Percentiles rank a stretch among this genome's conserved stretches.
Conservation (phyloP, 2,329 filamentous ascomycete species). For the Arthrinium puccinioides region DNA sequence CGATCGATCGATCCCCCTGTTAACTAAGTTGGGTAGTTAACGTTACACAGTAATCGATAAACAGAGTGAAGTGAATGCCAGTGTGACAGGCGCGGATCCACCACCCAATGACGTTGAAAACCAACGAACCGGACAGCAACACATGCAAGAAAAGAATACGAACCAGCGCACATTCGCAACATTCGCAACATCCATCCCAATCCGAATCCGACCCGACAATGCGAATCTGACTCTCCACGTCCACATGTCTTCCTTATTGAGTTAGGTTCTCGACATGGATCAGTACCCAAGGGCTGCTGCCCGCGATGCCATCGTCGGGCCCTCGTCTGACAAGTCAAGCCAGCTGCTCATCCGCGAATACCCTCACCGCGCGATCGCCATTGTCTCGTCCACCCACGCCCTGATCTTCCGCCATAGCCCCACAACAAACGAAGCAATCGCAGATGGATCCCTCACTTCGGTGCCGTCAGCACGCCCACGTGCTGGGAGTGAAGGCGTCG, state of each 20-base stretch:
- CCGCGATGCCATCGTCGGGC: conserved; percentile 6
- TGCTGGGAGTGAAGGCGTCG: conserved; percentile 31
- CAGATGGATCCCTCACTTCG: conserved; percentile 53
- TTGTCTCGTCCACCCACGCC: conserved; percentile 71
- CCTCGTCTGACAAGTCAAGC: conserved; percentile 51
- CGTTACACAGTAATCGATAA: too few species aligned
- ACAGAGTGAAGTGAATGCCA: too few species aligned
- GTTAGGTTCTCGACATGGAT: conserved; percentile 7
- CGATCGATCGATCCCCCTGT: too few species aligned
- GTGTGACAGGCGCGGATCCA: too few species aligned
- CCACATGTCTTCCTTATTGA: conserved; percentile 1
- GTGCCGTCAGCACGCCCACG: conserved; percentile 38
- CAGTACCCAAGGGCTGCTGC: conserved; percentile 8
- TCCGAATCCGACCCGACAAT: not conserved
- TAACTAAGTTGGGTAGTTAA: too few species aligned
- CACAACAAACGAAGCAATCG: conserved; percentile 50
- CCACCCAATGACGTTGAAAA: too few species aligned
- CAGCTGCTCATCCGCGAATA: conserved; percentile 80
- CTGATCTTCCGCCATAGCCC: conserved; percentile 78
- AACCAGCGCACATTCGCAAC: too few species aligned
- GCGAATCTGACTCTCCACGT: not conserved
- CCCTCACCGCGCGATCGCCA: conserved; percentile 79
- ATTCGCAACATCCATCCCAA: too few species aligned
- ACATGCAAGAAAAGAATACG: too few species aligned
- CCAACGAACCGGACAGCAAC: too few species aligned